Percentiles rank a stretch among this genome's conserved stretches.
Conservation (phyloP, 352 stramenopile species). For the Phytopythium boreale region DNA sequence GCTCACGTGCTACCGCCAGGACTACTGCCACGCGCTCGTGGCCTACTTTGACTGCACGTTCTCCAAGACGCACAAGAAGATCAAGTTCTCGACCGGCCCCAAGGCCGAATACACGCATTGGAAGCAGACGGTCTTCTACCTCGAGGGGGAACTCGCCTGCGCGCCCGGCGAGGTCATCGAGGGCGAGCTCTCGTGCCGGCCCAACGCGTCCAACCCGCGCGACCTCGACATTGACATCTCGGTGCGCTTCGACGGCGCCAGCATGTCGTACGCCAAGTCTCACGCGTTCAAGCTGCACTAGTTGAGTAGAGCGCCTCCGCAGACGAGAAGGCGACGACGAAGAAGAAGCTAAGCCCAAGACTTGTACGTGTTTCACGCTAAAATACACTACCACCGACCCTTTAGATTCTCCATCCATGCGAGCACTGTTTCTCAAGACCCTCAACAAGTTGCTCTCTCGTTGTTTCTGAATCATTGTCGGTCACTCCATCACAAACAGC, state of each 20-base stretch:
- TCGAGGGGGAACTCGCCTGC: constrained; percentile 85
- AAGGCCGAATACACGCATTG: constrained; percentile 97
- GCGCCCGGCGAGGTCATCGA: constrained; percentile 86
- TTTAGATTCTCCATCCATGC: neutral
- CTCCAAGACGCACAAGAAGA: constrained; percentile 92
- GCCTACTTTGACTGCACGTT: constrained; percentile 99
- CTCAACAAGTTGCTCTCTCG: too few relatives aligned
- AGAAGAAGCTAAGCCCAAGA: neutral
- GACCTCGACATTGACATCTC: constrained; percentile 92
- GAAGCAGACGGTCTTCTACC: constrained; percentile 99
- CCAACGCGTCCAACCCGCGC: constrained; percentile 91
- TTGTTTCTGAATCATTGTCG: too few relatives aligned
- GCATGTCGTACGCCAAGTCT: constrained; percentile 56
- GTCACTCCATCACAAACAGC: too few relatives aligned
- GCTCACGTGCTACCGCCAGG: constrained; percentile 90
- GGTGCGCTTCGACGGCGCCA: constrained; percentile 74
- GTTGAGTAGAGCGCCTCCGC: neutral
- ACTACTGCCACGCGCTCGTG: constrained; percentile 96
- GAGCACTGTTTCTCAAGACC: too few relatives aligned
- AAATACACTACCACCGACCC: constrained; percentile 3
- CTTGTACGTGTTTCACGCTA: neutral
- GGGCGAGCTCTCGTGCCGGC: constrained; percentile 85
- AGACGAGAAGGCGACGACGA: neutral
- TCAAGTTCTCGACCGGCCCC: constrained; percentile 95
- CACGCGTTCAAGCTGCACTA: constrained; percentile 86